Evolutionary conservation across 2,329 filamentous ascomycete genomes (phyloP), one percentile per base, ranked within the genome.

Genomic region (Aspergillus sp.): DNA sequence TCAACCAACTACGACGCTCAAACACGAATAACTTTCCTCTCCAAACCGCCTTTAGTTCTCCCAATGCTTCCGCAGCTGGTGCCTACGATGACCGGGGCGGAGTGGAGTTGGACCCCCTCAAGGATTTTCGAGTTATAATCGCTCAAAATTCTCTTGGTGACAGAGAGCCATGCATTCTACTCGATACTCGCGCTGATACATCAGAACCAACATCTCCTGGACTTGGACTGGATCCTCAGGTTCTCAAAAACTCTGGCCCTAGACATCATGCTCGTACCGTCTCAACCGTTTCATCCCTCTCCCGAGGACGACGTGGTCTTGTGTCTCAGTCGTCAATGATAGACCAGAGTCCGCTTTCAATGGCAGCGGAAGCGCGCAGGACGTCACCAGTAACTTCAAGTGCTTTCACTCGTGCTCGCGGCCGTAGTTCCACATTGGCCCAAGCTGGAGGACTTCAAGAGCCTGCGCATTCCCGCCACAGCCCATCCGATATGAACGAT

Each of bases 401-500:
- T 50, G 77, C 77, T 23, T 78, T 79, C 56, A 73, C 74, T 51
- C 77, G 79, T 56, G 76, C 77, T 46, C 74, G 80, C 62, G 77
- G 76, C 57, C 76, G 80, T 61, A 80, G 79, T 60, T 81, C 79
- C n/a, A 81, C 80, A 8, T 71, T 81, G 52, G 77, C 79, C 15
- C 73, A 74, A 4, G 65, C 68, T 2, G 71, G 71, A 25, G 70
- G 69, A 38, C 67, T 69, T 62, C 67, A 71, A 60, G 79, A 76
- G 54, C 66, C 67, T 54, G 72, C 75, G n/a, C 74, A 72, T 59
- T 76, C 73, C 28, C 76, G 77, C 19, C 68, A 72, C 59, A 41
- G 34, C 11, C 68, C 76, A 43, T 68, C 78, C 34, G 83, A 86
- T 66, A 80, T 81, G 11, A 82, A 82, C 51, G 84, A 86, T 76